Conservation (phyloP, 2,329 filamentous ascomycete genomes). For the Cryphonectria japonica region DNA sequence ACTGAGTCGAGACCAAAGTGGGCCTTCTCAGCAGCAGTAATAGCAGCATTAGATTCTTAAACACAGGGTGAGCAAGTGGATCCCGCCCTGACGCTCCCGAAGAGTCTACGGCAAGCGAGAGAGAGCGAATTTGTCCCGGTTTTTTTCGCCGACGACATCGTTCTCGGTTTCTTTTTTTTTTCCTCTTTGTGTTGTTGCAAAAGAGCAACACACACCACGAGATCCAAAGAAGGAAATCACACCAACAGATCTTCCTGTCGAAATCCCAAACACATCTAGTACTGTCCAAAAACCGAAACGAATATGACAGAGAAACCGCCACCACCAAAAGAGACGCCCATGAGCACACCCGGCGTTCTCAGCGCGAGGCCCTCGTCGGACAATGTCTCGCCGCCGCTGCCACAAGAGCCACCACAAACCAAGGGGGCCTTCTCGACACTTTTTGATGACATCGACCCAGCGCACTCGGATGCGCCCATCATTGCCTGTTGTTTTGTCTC, state of each 20-base stretch:
- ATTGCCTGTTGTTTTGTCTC: conserved; percentile 45
- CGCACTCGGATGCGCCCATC: conserved; percentile 42
- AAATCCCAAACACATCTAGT: too few species aligned
- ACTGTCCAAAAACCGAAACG: background rate
- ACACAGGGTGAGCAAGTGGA: conserved; percentile 14
- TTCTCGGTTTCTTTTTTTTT: background rate
- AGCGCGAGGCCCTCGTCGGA: conserved; percentile 21
- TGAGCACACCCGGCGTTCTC: conserved; percentile 18
- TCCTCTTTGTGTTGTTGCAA: too few species aligned
- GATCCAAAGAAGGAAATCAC: background rate
- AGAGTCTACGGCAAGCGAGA: conserved; percentile 7
- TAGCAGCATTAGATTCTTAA: background rate
- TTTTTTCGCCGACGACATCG: conserved; percentile 2
- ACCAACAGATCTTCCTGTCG: background rate
- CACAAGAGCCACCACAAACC: background rate
- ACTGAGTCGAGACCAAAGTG: conserved; percentile 1
- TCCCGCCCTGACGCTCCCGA: conserved; percentile 17
- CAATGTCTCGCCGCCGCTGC: conserved; percentile 2
- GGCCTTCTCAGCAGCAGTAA: background rate
- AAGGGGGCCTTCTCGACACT: conserved; percentile 23
- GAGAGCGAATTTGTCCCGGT: conserved; percentile 2
- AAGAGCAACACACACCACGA: background rate
- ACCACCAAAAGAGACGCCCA: conserved; percentile 8
- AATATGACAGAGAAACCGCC: conserved; percentile 8
- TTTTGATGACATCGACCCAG: conserved; percentile 31